Evolutionary conservation across 2,329 filamentous ascomycete genomes (phyloP).

Genomic region (Alternaria brassicicola): DNA sequence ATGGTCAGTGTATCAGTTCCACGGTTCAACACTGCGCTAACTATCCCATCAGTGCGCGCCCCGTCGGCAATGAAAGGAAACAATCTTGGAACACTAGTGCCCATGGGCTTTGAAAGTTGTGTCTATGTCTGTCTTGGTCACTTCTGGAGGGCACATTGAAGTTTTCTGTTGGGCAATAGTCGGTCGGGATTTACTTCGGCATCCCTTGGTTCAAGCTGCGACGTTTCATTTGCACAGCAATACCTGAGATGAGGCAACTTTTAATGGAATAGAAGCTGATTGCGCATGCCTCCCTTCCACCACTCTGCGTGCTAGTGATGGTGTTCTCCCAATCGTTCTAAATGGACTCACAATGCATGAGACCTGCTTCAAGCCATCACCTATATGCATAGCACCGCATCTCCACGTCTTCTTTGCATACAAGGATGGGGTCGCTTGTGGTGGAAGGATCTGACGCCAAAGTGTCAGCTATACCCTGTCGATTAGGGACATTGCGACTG

Average conservation of each 20-base stretch:
- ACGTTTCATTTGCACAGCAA: neutral
- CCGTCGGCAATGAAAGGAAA: constrained; percentile 18
- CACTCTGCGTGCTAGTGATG: neutral
- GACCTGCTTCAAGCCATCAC: neutral
- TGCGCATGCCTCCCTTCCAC: neutral
- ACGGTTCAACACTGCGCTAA: constrained; percentile 24
- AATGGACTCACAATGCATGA: neutral
- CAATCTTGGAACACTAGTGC: neutral
- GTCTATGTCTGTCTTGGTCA: neutral
- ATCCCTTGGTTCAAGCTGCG: neutral
- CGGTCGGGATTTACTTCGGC: neutral
- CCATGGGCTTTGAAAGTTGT: neutral
- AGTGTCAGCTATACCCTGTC: neutral
- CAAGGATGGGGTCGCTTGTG: neutral
- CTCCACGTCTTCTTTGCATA: neutral
- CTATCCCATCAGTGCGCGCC: constrained; percentile 28
- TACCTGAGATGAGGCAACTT: neutral
- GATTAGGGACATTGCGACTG: neutral
- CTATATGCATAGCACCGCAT: neutral
- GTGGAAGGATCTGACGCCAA: neutral
- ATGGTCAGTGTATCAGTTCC: constrained; percentile 27
- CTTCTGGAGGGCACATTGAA: neutral
- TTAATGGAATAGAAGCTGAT: constrained; percentile 11
- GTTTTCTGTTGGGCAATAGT: neutral
- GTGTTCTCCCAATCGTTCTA: neutral